Conservation (phyloP, 768 basidiomycete genomes). For the Russula earlei region DNA sequence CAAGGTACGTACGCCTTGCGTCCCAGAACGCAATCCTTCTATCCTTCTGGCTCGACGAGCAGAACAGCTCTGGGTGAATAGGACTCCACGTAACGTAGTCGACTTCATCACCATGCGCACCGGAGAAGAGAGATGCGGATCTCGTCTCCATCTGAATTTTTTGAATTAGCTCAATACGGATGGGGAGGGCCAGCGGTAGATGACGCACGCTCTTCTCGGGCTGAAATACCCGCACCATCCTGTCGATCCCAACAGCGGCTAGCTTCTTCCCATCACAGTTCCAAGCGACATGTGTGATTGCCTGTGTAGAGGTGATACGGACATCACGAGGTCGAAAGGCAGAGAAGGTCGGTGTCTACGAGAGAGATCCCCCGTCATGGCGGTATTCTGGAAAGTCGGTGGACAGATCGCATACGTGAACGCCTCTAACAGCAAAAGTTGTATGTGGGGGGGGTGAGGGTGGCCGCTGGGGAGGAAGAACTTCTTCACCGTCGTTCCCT, state of each 20-base stretch:
- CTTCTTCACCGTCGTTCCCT: conserved; percentile 6
- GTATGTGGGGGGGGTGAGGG: conserved; percentile 14
- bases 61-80: conserved; percentile 74
- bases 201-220: conserved; percentile 66
- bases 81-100: conserved; percentile 82
- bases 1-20: conserved; percentile 52
- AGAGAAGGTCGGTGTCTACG: conserved; percentile 66
- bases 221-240: conserved; percentile 62
- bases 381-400: background rate
- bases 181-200: background rate
- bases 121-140: conserved; percentile 53
- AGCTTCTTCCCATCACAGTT: conserved; percentile 76
- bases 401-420: conserved; percentile 50
- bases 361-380: conserved; percentile 3
- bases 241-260: conserved; percentile 77
- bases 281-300: conserved; percentile 74
- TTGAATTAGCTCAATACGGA: background rate
- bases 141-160: conserved; percentile 51
- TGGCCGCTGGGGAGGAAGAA: conserved; percentile 7
- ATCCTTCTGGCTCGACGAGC: conserved; percentile 70
- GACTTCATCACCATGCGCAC: conserved; percentile 71
- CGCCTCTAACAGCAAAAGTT: conserved; percentile 42
- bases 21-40: conserved; percentile 76
- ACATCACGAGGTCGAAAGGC: conserved; percentile 73
- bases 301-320: conserved; percentile 50